Evolutionary conservation across 208 protist species (phyloP).

Genomic region (Tritrichomonas musculus): DNA sequence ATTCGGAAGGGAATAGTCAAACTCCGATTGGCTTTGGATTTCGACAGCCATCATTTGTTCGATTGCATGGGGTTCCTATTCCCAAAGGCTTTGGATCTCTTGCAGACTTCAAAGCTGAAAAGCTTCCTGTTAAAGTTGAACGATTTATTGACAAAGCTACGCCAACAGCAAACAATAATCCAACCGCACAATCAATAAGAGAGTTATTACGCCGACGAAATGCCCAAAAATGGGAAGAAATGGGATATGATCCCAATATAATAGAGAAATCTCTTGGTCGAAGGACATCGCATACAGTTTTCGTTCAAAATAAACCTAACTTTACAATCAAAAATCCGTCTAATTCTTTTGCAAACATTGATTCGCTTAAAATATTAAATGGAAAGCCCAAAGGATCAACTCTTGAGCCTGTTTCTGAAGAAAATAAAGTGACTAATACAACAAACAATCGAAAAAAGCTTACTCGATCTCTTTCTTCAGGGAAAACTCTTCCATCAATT

Average conservation of each 20-base stretch:
- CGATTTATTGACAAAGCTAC: too few species aligned
- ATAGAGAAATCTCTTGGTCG: background rate
- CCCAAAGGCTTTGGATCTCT: background rate
- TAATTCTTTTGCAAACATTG: background rate
- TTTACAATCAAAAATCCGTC: background rate
- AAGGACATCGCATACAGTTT: background rate
- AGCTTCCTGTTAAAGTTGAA: too few species aligned
- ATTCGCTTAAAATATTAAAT: background rate
- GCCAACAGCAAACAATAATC: too few species aligned
- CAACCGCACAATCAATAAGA: background rate
- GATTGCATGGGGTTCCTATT: background rate
- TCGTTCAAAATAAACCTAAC: background rate
- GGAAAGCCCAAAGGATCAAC: too few species aligned
- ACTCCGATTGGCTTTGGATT: background rate
- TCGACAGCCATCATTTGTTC: background rate
- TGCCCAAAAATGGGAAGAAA: constrained; percentile 6
- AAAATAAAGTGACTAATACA: too few species aligned
- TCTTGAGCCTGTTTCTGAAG: too few species aligned
- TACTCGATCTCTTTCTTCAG: too few species aligned
- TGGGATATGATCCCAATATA: constrained; percentile 9
- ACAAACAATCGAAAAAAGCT: too few species aligned
- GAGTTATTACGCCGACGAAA: background rate
- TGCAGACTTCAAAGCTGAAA: background rate
- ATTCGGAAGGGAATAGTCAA: background rate
- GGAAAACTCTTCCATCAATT: too few species aligned